These are phyloP conservation scores for Farysia itapuensis DNA, from an alignment of 1,284 basidiomycete species.

Conservation along the genomic window DNA sequence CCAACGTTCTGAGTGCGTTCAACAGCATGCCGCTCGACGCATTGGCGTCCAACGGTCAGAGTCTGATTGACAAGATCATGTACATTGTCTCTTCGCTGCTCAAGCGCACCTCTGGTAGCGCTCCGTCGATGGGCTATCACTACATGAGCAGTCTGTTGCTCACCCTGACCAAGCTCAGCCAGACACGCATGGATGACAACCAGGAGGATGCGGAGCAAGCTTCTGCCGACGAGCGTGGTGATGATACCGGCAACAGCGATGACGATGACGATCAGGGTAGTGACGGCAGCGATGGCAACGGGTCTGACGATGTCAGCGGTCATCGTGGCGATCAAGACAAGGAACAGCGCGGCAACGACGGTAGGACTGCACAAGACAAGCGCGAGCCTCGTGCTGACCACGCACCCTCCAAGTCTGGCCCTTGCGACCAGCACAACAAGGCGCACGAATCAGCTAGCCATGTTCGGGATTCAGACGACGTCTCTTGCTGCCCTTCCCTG, in stretches of 20 bases:
- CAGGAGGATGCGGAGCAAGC: too few relatives aligned
- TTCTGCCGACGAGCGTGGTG: slow-evolving; percentile 2
- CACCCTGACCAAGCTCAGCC: slow-evolving; percentile 21
- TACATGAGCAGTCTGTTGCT: slow-evolving; percentile 30
- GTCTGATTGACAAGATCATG: slow-evolving; percentile 35
- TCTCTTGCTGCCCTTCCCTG: too few relatives aligned
- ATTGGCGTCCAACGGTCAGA: slow-evolving; percentile 39
- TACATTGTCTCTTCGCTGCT: slow-evolving; percentile 31
- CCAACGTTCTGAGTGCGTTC: slow-evolving; percentile 25
- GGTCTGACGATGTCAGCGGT: not conserved
- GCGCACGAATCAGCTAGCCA: too few relatives aligned
- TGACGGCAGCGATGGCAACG: not conserved
- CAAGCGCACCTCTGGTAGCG: slow-evolving; percentile 4
- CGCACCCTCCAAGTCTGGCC: too few relatives aligned
- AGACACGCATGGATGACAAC: slow-evolving; percentile 14
- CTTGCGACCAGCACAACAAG: too few relatives aligned
- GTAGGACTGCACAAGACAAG: too few relatives aligned
- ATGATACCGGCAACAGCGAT: slow-evolving; percentile 3
- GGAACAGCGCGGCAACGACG: too few relatives aligned
- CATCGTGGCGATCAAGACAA: too few relatives aligned
- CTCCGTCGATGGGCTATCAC: slow-evolving; percentile 7
- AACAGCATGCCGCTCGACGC: slow-evolving; percentile 35
- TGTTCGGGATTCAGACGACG: too few relatives aligned
- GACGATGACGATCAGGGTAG: not conserved
- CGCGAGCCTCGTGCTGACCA: too few relatives aligned